Evolutionary conservation across 2,329 filamentous ascomycete species (phyloP), one percentile per base, ranked within the genome.

Genomic region (Colletotrichum tropicale): DNA sequence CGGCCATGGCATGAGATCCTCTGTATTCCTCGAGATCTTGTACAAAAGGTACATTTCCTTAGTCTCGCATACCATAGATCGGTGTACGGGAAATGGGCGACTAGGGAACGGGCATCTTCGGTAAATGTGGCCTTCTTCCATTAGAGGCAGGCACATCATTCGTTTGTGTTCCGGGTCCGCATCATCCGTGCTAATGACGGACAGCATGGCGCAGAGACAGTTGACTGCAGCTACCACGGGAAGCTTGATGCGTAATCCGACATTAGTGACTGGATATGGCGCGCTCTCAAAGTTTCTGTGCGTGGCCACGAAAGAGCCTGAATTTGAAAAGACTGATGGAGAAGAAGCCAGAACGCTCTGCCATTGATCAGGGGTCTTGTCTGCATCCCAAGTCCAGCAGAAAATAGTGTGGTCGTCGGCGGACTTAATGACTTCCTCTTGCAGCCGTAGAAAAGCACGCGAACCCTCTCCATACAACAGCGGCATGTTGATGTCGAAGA

Each of bases 401-500:
- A 74, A 74, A 8, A 74, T 55, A 0, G 71, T 74, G 21, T 74
- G 71, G 38, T 74, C 65, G 5, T 74, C 71, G 30, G 56, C 62
- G 1, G 58, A 21, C 21, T 64, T 62, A 26, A 76, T 48, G n/a
- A 76, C 66, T 13, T 71, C 73, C 18, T 72, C 61, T 24, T 79
- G 76, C 43, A 79, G 18, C 60, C 80, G 74, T 24, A 77, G 66
- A 58, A 81, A 82, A 1, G 80, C 78, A 18, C 74, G 77, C 6
- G 24, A 30, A 34, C 81, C 80, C 69, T 83, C 81, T 21, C 81
- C 80, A 32, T 82, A 83, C 2, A 79, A 71, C 10, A 80, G 60
- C 5, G 79, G 76, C 80, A 83, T 82, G 28, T 78, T 80, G 34
- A 82, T 76, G 56, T 77, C 73, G 52, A 83, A 82, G 13, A 83